These are phyloP conservation scores for Penicillium frequentans DNA, from an alignment of 2,329 filamentous ascomycete species.

Conservation along the genomic window DNA sequence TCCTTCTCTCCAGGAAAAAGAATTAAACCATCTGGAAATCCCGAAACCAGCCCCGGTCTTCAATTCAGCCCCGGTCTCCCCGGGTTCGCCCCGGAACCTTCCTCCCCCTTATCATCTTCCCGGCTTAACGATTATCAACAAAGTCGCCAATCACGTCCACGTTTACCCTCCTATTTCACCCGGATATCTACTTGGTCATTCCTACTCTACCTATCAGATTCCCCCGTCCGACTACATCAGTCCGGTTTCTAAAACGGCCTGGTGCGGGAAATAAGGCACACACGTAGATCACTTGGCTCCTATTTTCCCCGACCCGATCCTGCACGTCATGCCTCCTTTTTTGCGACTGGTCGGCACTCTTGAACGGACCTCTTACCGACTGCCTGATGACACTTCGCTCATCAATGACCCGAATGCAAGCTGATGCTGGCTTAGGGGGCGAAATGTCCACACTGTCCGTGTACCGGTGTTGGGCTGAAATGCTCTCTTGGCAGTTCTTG, in stretches of 20 bases:
- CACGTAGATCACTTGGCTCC: conserved; percentile 13
- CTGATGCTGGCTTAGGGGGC: not conserved
- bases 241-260: conserved; percentile 16
- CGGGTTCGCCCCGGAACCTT: conserved; percentile 3
- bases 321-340: conserved; percentile 17
- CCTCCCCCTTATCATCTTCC: conserved; percentile 8
- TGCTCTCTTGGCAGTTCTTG: conserved; percentile 19
- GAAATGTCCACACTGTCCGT: not conserved
- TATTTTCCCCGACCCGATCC: conserved; percentile 21
- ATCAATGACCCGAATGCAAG: not conserved
- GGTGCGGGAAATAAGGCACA: conserved; percentile 11
- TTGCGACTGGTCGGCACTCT: not conserved
- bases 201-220: conserved; percentile 14
- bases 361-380: not conserved
- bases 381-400: not conserved
- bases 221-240: conserved; percentile 11
- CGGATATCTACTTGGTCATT: conserved; percentile 13
- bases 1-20: not conserved
- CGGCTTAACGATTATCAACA: conserved; percentile 22
- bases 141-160: conserved; percentile 13
- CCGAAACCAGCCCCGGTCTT: not conserved
- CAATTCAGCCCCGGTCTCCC: conserved; percentile 1
- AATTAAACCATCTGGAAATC: not conserved
- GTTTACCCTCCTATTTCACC: conserved; percentile 23
- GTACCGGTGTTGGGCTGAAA: not conserved